A percentile compares a stretch with the other conserved stretches of the same genome.
Evolutionary conservation across 495 filamentous ascomycete genomes (phyloP).

Genomic region (Lindgomyces ingoldianus): DNA sequence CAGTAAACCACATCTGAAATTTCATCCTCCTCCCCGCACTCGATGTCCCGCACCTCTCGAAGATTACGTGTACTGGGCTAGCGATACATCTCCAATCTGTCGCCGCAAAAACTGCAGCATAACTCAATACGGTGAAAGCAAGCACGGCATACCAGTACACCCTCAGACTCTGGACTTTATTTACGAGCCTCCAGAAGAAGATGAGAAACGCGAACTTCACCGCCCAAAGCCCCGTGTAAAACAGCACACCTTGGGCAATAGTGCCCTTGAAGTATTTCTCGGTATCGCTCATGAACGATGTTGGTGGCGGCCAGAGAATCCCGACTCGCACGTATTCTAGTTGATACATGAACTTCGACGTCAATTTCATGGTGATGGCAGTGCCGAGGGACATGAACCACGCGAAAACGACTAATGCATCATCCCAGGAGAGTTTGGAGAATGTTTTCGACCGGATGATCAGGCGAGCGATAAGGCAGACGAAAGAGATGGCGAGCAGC

Average conservation of each 20-base stretch:
- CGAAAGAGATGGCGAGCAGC: not conserved
- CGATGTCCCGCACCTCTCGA: too few species aligned
- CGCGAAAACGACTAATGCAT: constrained; percentile 9
- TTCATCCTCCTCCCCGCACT: too few species aligned
- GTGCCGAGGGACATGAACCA: constrained; percentile 5
- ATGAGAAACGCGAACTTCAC: constrained; percentile 42
- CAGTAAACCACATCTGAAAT: too few species aligned
- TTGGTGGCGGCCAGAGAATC: not conserved
- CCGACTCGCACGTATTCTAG: not conserved
- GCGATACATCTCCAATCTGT: too few species aligned
- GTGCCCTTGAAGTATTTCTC: not conserved
- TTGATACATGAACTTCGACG: not conserved
- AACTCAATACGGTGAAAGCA: too few species aligned
- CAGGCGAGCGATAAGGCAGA: constrained; percentile 1
- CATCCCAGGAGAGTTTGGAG: constrained; percentile 3
- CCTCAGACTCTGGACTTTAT: constrained; percentile 19
- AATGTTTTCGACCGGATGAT: not conserved
- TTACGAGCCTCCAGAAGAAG: constrained; percentile 41
- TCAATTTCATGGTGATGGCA: not conserved
- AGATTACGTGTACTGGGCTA: too few species aligned
- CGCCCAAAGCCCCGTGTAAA: constrained; percentile 35
- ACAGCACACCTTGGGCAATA: constrained; percentile 6
- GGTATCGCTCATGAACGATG: not conserved
- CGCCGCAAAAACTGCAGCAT: too few species aligned
- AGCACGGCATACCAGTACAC: too few species aligned